Evolutionary conservation across 495 filamentous ascomycete genomes (phyloP).

Genomic region (Podospora sp.): DNA sequence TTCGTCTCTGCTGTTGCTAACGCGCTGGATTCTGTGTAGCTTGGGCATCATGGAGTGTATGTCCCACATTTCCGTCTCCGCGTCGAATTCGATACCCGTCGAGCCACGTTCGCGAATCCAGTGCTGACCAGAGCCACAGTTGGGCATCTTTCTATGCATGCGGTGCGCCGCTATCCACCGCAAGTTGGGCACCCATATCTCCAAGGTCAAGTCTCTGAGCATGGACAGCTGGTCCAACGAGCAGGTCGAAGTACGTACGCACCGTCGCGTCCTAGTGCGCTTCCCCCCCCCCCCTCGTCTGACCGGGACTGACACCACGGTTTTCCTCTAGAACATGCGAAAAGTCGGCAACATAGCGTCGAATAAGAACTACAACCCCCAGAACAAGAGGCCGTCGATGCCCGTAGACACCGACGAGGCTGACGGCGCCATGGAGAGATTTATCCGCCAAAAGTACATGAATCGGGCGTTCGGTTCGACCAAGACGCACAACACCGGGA

Average conservation of each 20-base stretch:
- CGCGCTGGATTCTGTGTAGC: slow-evolving; percentile 52
- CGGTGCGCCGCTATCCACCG: slow-evolving; percentile 94
- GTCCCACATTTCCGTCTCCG: slow-evolving; percentile 37
- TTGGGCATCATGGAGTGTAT: slow-evolving; percentile 99
- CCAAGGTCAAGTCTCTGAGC: slow-evolving; percentile 95
- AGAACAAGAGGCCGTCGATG: slow-evolving; percentile 75
- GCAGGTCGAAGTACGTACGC: slow-evolving; percentile 90
- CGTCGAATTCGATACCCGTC: not conserved
- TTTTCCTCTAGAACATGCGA: slow-evolving; percentile 75
- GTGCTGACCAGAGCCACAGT: slow-evolving; percentile 50
- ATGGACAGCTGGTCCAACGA: slow-evolving; percentile 97
- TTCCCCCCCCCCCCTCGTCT: not conserved
- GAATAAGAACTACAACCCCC: slow-evolving; percentile 86
- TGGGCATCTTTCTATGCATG: slow-evolving; percentile 97
- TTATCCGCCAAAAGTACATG: slow-evolving; percentile 92
- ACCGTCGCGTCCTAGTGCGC: slow-evolving; percentile 9
- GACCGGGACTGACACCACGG: not conserved
- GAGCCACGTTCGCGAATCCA: slow-evolving; percentile 5
- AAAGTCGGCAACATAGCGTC: slow-evolving; percentile 81
- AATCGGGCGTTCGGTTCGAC: slow-evolving; percentile 42
- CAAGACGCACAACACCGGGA: slow-evolving; percentile 47
- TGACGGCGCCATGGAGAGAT: slow-evolving; percentile 89
- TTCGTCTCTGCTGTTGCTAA: slow-evolving; percentile 26
- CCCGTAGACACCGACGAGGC: slow-evolving; percentile 89
- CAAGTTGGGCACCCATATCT: slow-evolving; percentile 95